These are phyloP conservation scores for Fistulifera solaris DNA, from an alignment of 108 stramenopile species.

Conservation along the genomic window DNA sequence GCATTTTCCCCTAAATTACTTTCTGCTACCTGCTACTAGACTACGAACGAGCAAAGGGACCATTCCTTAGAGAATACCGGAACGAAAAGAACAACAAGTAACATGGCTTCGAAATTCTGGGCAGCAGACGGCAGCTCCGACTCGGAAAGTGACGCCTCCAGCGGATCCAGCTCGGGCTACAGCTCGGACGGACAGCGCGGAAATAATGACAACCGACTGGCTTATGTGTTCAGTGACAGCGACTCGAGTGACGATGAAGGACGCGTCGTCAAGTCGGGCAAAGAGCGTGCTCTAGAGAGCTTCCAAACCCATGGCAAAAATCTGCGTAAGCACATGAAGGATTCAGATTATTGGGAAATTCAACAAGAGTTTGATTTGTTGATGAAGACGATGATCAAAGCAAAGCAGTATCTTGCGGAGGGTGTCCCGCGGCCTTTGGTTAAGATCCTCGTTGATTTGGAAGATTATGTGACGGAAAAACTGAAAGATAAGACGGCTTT, in stretches of 20 bases:
- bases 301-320: conserved; percentile 61
- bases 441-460: conserved; percentile 73
- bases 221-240: conserved; percentile 26
- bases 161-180: conserved; percentile 15
- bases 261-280: conserved; percentile 91
- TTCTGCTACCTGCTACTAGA: too few species aligned
- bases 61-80: too few species aligned
- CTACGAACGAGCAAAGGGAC: too few species aligned
- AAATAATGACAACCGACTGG: conserved; percentile 40
- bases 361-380: conserved; percentile 81
- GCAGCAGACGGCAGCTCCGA: conserved; percentile 34
- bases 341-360: conserved; percentile 63
- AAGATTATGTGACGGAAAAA: conserved; percentile 71
- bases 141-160: conserved; percentile 14
- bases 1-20: too few species aligned
- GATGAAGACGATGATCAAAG: conserved; percentile 83
- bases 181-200: conserved; percentile 5
- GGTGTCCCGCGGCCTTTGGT: conserved; percentile 86
- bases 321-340: conserved; percentile 82
- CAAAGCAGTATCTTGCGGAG: conserved; percentile 61
- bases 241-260: conserved; percentile 85
- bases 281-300: conserved; percentile 83
- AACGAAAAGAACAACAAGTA: too few species aligned
- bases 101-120: conserved; percentile 30
- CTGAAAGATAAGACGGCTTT: conserved; percentile 88